Base-by-base conservation (phyloP, 345 rosid genomes). In the Anacardium occidentale region DNA sequence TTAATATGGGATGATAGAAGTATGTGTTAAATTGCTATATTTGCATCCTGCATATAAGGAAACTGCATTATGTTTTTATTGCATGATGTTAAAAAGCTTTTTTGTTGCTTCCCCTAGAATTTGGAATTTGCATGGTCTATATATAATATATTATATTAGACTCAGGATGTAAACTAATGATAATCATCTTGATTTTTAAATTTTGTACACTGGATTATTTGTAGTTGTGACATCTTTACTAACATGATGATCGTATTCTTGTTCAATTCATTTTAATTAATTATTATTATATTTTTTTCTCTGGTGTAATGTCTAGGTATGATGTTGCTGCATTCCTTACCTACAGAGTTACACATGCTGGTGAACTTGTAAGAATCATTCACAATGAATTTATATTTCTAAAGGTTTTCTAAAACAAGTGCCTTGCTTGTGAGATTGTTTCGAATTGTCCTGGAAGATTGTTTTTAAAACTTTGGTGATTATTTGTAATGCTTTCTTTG, bases 321-420 rank as follows among this genome's bases (percentile, higher is more conserved):
- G 98, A 94, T 47, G 88, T 91, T 50, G 81, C 87, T 34, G 70
- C 89, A 6, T 88, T 94, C 77, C 74, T 80, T 64, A 74, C 76
- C 76, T 85, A 88, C 81, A 77, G 98, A 81, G 73, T 85, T 78
- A 74, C 83, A 67, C 67, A 68, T 69, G 73, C 77, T 25, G 96
- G 97, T 68, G 91, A 88, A 74, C 84, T 87, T 76, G 97, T 93
- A 91, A 86, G 90, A 18, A 52, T 71, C 59, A 66, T 81, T 44
- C 40, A 59, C 64, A 26, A 52, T 69, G 40, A 22, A 69, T 74
- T 55, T 52, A 24, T 51, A 26, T 20, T 42, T 64, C 32, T 59
- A 50, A 42, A 11, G 45, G 9, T 58, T 48, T n/a, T 62, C 10
- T 34, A 58, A 44, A 15, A 7, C 15, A 5, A n/a, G 53, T 60